phyloP scores from a whole-genome alignment of 441 rosid genomes.

The Populus trichocarpa region DNA sequence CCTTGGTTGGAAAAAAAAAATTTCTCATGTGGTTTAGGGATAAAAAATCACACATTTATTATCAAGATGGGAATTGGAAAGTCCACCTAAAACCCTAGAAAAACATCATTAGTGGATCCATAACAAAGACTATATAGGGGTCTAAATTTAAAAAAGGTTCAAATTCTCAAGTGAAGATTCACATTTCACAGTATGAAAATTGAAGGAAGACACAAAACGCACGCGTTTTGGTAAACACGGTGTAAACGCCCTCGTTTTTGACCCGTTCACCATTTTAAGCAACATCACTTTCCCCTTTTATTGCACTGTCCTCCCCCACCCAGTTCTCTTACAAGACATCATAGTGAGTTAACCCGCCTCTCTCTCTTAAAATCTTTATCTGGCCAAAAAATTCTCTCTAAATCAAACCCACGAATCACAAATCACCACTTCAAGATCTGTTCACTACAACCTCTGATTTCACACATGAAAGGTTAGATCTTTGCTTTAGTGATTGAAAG shows the following conservation, averaged over 20 bases:
- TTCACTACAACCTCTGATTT: constrained; percentile 12
- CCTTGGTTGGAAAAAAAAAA: too few species aligned
- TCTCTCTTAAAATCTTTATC: constrained; percentile 7
- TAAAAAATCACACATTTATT: too few species aligned
- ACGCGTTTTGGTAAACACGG: constrained; percentile 12
- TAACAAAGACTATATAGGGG: too few species aligned
- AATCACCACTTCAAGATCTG: constrained; percentile 25
- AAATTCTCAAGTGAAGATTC: neutral
- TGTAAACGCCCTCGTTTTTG: too few species aligned
- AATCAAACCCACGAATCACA: neutral
- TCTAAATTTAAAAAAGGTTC: neutral
- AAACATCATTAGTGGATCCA: too few species aligned
- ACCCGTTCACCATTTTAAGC: neutral
- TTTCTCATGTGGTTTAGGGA: too few species aligned
- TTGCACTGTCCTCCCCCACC: constrained; percentile 12
- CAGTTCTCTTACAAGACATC: neutral
- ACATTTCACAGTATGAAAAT: neutral
- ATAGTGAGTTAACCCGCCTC: neutral
- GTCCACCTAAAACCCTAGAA: too few species aligned
- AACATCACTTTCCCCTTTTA: constrained; percentile 12
- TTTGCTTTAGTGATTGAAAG: neutral
- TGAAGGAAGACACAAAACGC: neutral
- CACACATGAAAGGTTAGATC: constrained; percentile 48
- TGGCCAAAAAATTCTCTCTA: constrained; percentile 18
- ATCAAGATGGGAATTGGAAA: too few species aligned